These are phyloP conservation scores for Lepidium campestre DNA, from an alignment of 441 rosid genomes.

Conservation along the genomic window DNA sequence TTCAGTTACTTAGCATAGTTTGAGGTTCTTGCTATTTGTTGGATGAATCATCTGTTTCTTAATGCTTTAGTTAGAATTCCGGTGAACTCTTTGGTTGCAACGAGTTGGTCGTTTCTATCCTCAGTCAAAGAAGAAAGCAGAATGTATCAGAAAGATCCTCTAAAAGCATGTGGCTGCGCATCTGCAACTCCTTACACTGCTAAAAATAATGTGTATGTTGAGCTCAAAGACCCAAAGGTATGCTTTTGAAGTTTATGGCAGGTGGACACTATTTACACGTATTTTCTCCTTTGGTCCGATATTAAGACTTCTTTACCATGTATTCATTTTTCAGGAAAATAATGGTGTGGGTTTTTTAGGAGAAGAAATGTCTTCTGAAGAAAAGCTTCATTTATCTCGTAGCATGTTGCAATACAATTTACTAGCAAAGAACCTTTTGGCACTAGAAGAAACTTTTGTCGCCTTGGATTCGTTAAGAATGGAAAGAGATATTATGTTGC, in stretches of 20 bases:
- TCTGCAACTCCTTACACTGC: conserved; percentile 33
- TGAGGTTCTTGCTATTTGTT: neutral
- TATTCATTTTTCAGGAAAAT: conserved; percentile 34
- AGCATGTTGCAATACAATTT: conserved; percentile 38
- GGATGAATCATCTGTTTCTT: neutral
- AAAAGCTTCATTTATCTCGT: conserved; percentile 18
- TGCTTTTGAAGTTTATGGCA: neutral
- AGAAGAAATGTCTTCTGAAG: conserved; percentile 13
- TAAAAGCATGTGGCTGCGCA: conserved; percentile 31
- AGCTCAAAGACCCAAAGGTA: conserved; percentile 39
- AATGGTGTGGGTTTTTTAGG: conserved; percentile 23
- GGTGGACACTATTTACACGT: neutral
- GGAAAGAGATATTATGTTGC: conserved; percentile 61
- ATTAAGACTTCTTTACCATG: neutral
- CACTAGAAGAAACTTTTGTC: conserved; percentile 52
- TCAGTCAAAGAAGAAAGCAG: conserved; percentile 38
- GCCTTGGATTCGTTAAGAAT: conserved; percentile 40
- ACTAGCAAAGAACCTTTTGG: conserved; percentile 60
- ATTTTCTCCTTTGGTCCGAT: neutral
- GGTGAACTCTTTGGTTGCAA: conserved; percentile 32
- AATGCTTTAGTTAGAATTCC: conserved; percentile 41
- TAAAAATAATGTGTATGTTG: conserved; percentile 27
- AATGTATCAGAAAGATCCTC: conserved; percentile 26
- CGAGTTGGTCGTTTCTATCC: conserved; percentile 42
- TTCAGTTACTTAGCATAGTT: neutral